Conservation (phyloP, 441 rosid species). For the Arabidopsis lyrata region DNA sequence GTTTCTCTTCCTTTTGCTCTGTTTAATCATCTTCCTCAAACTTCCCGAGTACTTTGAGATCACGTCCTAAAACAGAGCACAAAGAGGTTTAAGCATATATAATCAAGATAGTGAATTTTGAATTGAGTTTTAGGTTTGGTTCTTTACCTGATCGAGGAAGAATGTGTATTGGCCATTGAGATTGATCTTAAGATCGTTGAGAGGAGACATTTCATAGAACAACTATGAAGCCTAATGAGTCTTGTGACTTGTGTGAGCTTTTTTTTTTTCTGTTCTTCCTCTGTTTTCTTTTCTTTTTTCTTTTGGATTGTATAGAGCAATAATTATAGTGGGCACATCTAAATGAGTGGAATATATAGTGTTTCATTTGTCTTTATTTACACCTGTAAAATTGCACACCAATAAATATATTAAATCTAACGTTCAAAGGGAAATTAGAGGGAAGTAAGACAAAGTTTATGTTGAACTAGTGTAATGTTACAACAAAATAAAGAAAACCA, state of each 20-base stretch:
- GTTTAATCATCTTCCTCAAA: slow-evolving; percentile 60
- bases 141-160: slow-evolving; percentile 65
- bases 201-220: slow-evolving; percentile 46
- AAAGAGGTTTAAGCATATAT: not conserved
- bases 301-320: slow-evolving; percentile 36
- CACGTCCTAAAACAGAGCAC: slow-evolving; percentile 48
- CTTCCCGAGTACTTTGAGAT: slow-evolving; percentile 57
- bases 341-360: slow-evolving; percentile 34
- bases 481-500: slow-evolving; percentile 28
- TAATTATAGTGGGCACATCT: slow-evolving; percentile 43
- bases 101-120: not conserved
- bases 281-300: slow-evolving; percentile 3
- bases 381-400: slow-evolving; percentile 8
- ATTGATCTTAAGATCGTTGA: slow-evolving; percentile 54
- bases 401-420: not conserved
- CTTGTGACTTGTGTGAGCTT: slow-evolving; percentile 33
- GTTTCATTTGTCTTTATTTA: slow-evolving; percentile 33
- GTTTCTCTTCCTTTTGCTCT: slow-evolving; percentile 52
- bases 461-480: not conserved
- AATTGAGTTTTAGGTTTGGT: not conserved
- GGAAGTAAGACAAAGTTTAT: slow-evolving; percentile 29
- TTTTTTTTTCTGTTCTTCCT: not conserved
- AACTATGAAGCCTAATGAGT: slow-evolving; percentile 29
- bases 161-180: slow-evolving; percentile 55
- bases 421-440: slow-evolving; percentile 3